Evolutionary conservation across 2,329 filamentous ascomycete genomes (phyloP).

Genomic region (Diplodia mutila): DNA sequence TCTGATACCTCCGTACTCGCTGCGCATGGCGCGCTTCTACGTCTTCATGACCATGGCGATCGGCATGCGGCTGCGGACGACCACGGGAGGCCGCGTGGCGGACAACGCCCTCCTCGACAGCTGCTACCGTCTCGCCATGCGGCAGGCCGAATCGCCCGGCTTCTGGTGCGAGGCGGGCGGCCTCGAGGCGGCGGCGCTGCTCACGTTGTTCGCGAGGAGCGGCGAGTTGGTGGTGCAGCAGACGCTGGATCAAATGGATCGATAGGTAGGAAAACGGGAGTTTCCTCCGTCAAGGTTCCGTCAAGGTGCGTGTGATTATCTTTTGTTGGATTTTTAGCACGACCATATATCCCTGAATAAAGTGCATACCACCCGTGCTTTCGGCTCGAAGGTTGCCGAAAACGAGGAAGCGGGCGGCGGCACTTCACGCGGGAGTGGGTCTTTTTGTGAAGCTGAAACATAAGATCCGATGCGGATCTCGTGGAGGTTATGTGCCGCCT

Average conservation of each 20-base stretch:
- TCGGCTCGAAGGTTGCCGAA: not conserved
- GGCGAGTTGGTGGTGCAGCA: not conserved
- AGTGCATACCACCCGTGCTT: not conserved
- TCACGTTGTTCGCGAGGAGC: conserved; percentile 37
- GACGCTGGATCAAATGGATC: not conserved
- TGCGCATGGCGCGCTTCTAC: conserved; percentile 41
- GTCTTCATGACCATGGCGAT: conserved; percentile 44
- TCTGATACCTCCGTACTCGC: too few relatives aligned
- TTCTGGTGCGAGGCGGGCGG: conserved; percentile 43
- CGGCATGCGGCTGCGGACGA: conserved; percentile 41
- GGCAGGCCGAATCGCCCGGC: conserved; percentile 35
- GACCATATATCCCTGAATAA: not conserved
- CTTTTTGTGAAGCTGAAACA: not conserved
- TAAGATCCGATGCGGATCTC: not conserved
- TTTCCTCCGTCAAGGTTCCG: not conserved
- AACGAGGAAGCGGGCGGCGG: not conserved
- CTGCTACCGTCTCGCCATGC: conserved; percentile 43
- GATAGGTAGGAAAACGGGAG: not conserved
- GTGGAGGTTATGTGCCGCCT: not conserved
- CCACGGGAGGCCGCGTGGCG: too few relatives aligned
- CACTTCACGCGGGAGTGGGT: not conserved
- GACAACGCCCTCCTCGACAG: conserved; percentile 39
- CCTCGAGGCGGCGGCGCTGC: conserved; percentile 38
- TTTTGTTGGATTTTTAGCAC: not conserved
- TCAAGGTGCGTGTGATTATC: not conserved